phyloP scores from a whole-genome alignment of 23 red algal genomes.

The Gracilariopsis chorda region DNA sequence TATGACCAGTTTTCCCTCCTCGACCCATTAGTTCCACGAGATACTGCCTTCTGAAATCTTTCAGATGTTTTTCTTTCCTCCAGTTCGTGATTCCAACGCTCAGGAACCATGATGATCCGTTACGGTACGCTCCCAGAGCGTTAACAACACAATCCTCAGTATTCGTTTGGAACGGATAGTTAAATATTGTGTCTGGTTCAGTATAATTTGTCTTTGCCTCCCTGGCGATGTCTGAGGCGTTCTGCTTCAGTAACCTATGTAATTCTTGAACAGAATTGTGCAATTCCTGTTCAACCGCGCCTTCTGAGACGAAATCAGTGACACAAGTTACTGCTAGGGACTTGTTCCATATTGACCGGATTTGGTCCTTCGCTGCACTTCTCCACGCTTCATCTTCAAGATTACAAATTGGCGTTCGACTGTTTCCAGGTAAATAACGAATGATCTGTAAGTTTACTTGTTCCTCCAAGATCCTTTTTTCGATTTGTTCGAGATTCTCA shows the following conservation, averaged over 20 bases:
- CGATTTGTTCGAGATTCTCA: not conserved
- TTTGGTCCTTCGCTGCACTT: not conserved
- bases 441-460: too few relatives aligned
- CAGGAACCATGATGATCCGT: not conserved
- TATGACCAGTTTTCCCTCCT: not conserved
- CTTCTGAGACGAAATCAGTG: not conserved
- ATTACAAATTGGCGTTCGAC: not conserved
- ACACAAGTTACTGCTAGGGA: not conserved
- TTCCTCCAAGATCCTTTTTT: not conserved
- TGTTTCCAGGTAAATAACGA: not conserved
- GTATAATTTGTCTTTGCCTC: not conserved
- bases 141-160: not conserved
- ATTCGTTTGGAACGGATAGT: not conserved
- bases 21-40: not conserved
- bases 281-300: not conserved
- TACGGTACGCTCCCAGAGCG: not conserved
- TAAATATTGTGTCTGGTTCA: not conserved
- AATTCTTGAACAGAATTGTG: not conserved
- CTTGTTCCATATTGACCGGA: not conserved
- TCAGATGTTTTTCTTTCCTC: not conserved
- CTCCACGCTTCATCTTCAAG: not conserved
- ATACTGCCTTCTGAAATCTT: not conserved
- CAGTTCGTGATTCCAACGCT: slow-evolving; percentile 3
- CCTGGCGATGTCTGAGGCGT: not conserved
- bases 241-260: not conserved